Evolutionary conservation across 768 basidiomycete genomes (phyloP), one percentile per base, ranked within the genome.

Genomic region (Coprinellus micaceus): DNA sequence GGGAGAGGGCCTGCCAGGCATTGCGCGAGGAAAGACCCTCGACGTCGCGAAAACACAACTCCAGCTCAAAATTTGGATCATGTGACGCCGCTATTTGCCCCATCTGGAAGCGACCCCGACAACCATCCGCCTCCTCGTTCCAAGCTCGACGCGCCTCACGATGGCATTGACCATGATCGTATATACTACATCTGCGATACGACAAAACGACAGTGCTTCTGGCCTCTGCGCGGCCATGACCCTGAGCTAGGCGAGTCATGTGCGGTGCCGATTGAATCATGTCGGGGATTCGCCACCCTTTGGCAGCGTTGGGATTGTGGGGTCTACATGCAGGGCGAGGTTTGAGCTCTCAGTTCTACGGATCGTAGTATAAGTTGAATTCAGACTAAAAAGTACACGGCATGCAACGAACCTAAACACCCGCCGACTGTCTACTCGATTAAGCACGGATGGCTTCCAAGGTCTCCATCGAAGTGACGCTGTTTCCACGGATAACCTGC

Each of bases 401-500:
- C 15, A 11, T 25, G 46, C 24, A 11, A 47, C 46, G 46, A 47
- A 47, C 46, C 46, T 47, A 29, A 17, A 15, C n/a, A 33, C 36
- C 17, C 48, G 17, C 30, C 19, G 30, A n/a, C 19, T 30, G 29
- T 37, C 33, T 39, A 52, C n/a, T n/a, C 28, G 37, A 46, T 28
- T 41, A 43, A 50, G 56, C 69, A 52, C 78, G 74, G 41, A 78
- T 80, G 24, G 85, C 77, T 69, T 92, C 91, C 52, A 91, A 67
- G 21, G 83, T 89, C 71, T 98, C 95, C 89, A 97, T 95, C 57
- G 91, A 93, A 53, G 93, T 93, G 44, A 98, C 93, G 57, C 91
- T 95, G 76, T 96, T 98, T 48, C 95, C 95, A 40, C 95, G 90
- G 65, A 98, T 91, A 62, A 98, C 93, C 95, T 98, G 71, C 37